Conservation (phyloP, 257 asterid species). For the Petrea volubilis region DNA sequence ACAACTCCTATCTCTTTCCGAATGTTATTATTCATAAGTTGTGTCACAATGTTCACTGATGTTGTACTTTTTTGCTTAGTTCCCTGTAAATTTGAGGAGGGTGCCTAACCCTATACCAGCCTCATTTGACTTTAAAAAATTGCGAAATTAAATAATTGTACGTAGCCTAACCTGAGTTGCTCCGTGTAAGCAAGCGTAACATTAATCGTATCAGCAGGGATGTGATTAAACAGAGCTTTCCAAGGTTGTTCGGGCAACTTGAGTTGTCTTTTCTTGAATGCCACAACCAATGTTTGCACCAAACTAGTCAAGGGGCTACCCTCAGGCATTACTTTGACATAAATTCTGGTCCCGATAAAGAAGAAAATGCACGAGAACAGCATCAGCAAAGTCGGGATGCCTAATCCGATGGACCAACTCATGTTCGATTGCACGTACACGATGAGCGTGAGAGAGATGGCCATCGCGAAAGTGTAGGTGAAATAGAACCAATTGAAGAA, state of each 20-base stretch:
- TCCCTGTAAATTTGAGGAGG: too few relatives aligned
- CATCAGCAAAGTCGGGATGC: conserved; percentile 39
- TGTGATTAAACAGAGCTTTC: conserved; percentile 29
- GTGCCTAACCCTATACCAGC: too few relatives aligned
- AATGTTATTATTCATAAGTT: too few relatives aligned
- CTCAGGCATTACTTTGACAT: conserved; percentile 32
- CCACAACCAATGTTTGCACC: conserved; percentile 30
- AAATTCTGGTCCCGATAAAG: conserved; percentile 35
- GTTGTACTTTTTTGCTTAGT: too few relatives aligned
- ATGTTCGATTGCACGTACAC: conserved; percentile 37
- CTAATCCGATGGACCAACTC: conserved; percentile 40
- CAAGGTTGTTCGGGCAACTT: conserved; percentile 31
- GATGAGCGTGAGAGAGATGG: conserved; percentile 29
- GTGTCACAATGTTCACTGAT: too few relatives aligned
- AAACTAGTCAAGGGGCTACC: conserved; percentile 37
- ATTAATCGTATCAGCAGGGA: conserved; percentile 21
- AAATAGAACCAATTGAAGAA: conserved; percentile 47
- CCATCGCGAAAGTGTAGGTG: conserved; percentile 41
- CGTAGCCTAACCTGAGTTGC: conserved; percentile 25
- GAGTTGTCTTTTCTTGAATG: conserved; percentile 31
- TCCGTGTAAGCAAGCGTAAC: conserved; percentile 31
- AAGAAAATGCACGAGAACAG: conserved; percentile 30
- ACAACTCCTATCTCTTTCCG: too few relatives aligned
- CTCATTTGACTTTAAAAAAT: too few relatives aligned
- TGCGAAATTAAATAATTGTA: too few relatives aligned